These are phyloP conservation scores for Rutidosis leptorrhynchoides DNA, from an alignment of 129 eudicot genomes.

Conservation along the genomic window DNA sequence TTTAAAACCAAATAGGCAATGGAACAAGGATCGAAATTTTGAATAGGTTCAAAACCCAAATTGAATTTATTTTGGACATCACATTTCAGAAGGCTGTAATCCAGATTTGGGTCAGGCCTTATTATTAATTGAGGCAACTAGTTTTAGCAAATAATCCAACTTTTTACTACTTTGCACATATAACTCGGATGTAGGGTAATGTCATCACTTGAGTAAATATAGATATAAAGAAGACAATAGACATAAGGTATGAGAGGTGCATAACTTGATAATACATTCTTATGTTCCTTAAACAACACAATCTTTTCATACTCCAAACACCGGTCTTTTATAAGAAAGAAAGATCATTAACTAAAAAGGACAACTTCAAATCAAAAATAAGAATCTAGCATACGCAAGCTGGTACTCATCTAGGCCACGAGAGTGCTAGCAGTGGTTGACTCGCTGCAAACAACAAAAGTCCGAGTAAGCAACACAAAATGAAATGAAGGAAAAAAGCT, in stretches of 20 bases:
- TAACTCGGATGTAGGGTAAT: not conserved
- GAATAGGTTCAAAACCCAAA: no score
- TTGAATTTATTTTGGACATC: no score
- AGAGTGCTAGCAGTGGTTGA: constrained; percentile 56
- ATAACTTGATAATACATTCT: constrained; percentile 13
- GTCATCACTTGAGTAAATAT: not conserved
- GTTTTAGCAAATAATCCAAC: not conserved
- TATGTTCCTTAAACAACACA: constrained; percentile 20
- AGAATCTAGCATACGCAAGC: not conserved
- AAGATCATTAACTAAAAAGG: not conserved
- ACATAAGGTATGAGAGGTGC: not conserved
- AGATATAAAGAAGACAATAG: not conserved
- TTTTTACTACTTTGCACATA: not conserved
- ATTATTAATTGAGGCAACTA: no score
- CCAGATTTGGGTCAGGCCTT: no score
- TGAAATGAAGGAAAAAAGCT: not conserved
- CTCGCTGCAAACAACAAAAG: constrained; percentile 28
- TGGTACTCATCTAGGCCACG: constrained; percentile 36
- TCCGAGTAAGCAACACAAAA: not conserved
- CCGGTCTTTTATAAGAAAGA: not conserved
- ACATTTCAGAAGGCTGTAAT: no score
- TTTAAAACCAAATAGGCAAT: no score
- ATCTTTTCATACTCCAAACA: constrained; percentile 10
- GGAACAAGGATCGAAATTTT: no score
- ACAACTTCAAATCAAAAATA: constrained; percentile 1